Percentiles rank a stretch among this genome's conserved stretches.
Evolutionary conservation across 345 rosid genomes (phyloP).

Genomic region (Eucalyptus cloeziana): DNA sequence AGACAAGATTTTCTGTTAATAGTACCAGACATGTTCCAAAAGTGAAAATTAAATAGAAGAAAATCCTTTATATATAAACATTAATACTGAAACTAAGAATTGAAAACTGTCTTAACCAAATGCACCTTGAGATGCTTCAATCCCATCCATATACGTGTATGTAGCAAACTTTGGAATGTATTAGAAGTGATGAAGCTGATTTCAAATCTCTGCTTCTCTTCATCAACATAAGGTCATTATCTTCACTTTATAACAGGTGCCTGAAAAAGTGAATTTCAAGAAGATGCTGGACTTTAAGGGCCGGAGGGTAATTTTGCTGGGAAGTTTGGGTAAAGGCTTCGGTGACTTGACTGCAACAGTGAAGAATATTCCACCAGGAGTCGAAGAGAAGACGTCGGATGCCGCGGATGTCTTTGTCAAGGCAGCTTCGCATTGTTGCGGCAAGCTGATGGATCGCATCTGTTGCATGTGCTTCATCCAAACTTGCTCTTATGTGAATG

Average conservation of each 20-base stretch:
- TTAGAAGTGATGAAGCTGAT: neutral
- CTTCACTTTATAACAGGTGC: slow-evolving; percentile 3
- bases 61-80: neutral
- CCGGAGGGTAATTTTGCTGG: slow-evolving; percentile 19
- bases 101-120: neutral
- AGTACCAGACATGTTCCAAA: neutral
- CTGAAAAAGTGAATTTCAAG: slow-evolving; percentile 8
- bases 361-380: slow-evolving; percentile 52
- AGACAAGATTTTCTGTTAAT: neutral
- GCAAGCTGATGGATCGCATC: slow-evolving; percentile 22
- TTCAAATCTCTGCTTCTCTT: neutral
- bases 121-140: neutral
- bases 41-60: neutral
- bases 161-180: neutral
- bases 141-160: neutral
- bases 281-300: slow-evolving; percentile 13
- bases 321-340: slow-evolving; percentile 50
- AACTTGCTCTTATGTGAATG: slow-evolving; percentile 37
- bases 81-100: neutral
- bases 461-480: slow-evolving; percentile 86
- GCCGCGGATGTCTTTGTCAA: slow-evolving; percentile 42
- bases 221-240: neutral
- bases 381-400: slow-evolving; percentile 47
- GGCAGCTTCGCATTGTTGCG: slow-evolving; percentile 49
- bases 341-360: slow-evolving; percentile 58